Percentiles rank a stretch among this genome's conserved stretches.
These are phyloP conservation scores for Priceomyces carsonii DNA, from an alignment of 805 yeast genomes.

Conservation along the genomic window DNA sequence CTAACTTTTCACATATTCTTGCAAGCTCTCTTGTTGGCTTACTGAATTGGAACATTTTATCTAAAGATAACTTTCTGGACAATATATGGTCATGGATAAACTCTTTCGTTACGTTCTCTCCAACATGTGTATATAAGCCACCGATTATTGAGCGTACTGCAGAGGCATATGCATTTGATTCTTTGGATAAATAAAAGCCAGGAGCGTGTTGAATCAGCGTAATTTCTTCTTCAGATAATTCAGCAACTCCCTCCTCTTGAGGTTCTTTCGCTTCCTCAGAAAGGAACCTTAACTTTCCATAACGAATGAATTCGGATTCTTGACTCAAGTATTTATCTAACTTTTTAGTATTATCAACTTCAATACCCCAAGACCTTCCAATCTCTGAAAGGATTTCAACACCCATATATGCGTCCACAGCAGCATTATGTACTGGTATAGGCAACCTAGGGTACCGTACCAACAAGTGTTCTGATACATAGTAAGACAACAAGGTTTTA, in stretches of 20 bases:
- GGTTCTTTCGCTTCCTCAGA: conserved; percentile 27
- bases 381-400: conserved; percentile 62
- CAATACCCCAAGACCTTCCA: conserved; percentile 88
- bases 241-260: conserved; percentile 53
- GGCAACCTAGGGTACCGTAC: conserved; percentile 90
- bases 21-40: conserved; percentile 86
- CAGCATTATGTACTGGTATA: conserved; percentile 67
- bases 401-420: conserved; percentile 76
- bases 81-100: conserved; percentile 77
- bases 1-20: conserved; percentile 72
- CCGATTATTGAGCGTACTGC: conserved; percentile 84
- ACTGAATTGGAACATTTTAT: conserved; percentile 73
- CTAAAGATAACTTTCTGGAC: conserved; percentile 78
- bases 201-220: conserved; percentile 12
- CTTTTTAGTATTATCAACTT: conserved; percentile 63
- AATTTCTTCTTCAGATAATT: conserved; percentile 29
- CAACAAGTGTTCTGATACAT: conserved; percentile 72
- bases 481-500: conserved; percentile 69
- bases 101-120: conserved; percentile 59
- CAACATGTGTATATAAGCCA: conserved; percentile 74
- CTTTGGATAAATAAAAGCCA: conserved; percentile 37
- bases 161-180: conserved; percentile 54
- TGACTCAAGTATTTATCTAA: conserved; percentile 66
- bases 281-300: conserved; percentile 67
- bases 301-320: conserved; percentile 64